phyloP scores from a whole-genome alignment of 192 early-diverging fungal genomes.

The Coemansia brasiliensis region DNA sequence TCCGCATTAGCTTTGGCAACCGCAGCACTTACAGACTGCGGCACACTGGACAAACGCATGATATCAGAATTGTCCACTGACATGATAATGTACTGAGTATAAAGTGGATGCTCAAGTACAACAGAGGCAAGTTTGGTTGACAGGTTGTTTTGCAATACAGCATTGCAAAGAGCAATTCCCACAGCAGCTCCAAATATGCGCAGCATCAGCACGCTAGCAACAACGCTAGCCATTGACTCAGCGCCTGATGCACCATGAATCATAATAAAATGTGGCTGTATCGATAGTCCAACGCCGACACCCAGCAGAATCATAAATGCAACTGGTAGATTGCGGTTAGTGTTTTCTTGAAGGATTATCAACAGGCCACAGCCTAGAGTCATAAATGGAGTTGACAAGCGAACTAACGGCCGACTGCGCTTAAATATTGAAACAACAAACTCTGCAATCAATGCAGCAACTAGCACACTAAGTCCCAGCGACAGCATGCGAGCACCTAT shows the following conservation, averaged over 20 bases:
- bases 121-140: slow-evolving; percentile 33
- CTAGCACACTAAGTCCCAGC: slow-evolving; percentile 11
- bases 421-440: slow-evolving; percentile 2
- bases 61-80: slow-evolving; percentile 40
- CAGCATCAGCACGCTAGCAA: slow-evolving; percentile 26
- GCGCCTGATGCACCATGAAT: slow-evolving; percentile 14
- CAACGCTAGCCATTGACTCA: slow-evolving; percentile 10
- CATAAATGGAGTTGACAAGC: slow-evolving; percentile 19
- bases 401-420: slow-evolving; percentile 14
- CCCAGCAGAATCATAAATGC: slow-evolving; percentile 39
- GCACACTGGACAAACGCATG: slow-evolving; percentile 32
- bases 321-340: slow-evolving; percentile 18
- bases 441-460: slow-evolving; percentile 3
- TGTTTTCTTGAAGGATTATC: slow-evolving; percentile 18
- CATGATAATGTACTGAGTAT: slow-evolving; percentile 28
- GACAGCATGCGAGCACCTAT: slow-evolving; percentile 22
- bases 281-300: slow-evolving; percentile 30
- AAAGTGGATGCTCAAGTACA: slow-evolving; percentile 23
- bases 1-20: slow-evolving; percentile 32
- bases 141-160: slow-evolving; percentile 31
- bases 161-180: slow-evolving; percentile 41
- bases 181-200: slow-evolving; percentile 28
- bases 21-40: slow-evolving; percentile 35
- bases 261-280: slow-evolving; percentile 28
- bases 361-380: slow-evolving; percentile 28